Conservation (phyloP, 1,284 basidiomycete genomes). For the Puccinia novopanici region DNA sequence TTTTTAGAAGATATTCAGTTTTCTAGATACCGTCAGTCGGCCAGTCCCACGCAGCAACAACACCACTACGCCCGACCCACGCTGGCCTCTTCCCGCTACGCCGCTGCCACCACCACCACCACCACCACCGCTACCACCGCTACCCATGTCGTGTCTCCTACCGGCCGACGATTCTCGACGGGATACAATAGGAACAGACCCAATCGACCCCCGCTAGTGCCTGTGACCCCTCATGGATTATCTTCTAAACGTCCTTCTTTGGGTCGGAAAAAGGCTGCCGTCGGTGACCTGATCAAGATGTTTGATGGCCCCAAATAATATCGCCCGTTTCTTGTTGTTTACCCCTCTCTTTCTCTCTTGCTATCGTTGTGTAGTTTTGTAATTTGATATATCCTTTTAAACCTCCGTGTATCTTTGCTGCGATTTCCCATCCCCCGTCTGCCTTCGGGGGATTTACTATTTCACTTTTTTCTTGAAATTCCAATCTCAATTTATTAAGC, state of each 20-base stretch:
- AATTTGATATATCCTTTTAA: too few relatives aligned
- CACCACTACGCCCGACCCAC: background rate
- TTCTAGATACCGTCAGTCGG: too few relatives aligned
- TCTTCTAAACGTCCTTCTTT: background rate
- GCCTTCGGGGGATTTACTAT: too few relatives aligned
- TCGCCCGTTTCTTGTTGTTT: background rate
- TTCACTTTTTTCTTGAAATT: too few relatives aligned
- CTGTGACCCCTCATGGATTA: too few relatives aligned
- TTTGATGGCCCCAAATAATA: constrained; percentile 32
- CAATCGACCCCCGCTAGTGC: background rate
- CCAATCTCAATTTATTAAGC: too few relatives aligned
- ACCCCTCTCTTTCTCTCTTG: background rate
- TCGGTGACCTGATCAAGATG: constrained; percentile 41
- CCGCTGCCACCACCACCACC: background rate
- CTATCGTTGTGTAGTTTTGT: background rate
- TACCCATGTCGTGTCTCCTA: too few relatives aligned
- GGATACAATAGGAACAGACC: too few relatives aligned
- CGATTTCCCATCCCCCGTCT: too few relatives aligned
- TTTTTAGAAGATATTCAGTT: too few relatives aligned
- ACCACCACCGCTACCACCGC: background rate
- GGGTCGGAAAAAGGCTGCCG: constrained; percentile 28
- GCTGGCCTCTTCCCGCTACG: background rate
- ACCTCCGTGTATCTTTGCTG: too few relatives aligned
- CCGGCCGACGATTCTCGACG: too few relatives aligned
- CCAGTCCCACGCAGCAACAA: background rate